phyloP scores from a whole-genome alignment of 2,329 filamentous ascomycete species.

The Aspergillus sp. region DNA sequence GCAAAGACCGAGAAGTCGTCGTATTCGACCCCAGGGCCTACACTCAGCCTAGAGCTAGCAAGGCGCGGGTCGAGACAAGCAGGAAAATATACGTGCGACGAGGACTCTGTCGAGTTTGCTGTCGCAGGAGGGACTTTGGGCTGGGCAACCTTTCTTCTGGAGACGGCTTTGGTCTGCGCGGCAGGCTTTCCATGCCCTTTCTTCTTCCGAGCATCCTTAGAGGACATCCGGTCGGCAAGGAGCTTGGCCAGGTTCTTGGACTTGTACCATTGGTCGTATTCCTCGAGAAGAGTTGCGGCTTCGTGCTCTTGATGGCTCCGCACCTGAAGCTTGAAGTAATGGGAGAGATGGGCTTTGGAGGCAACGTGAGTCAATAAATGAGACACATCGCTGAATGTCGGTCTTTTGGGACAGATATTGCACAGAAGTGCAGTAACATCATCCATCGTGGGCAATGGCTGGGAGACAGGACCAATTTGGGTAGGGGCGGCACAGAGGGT shows the following conservation, averaged over 20 bases:
- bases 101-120: neutral
- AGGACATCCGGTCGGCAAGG: slow-evolving; percentile 72
- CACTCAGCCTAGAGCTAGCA: slow-evolving; percentile 12
- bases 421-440: slow-evolving; percentile 67
- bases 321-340: slow-evolving; percentile 78
- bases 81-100: slow-evolving; percentile 9
- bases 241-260: slow-evolving; percentile 67
- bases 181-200: slow-evolving; percentile 19
- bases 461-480: slow-evolving; percentile 14
- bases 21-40: slow-evolving; percentile 3
- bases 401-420: slow-evolving; percentile 75
- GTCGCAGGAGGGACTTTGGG: slow-evolving; percentile 1
- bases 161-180: slow-evolving; percentile 3
- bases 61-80: slow-evolving; percentile 30
- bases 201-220: slow-evolving; percentile 68
- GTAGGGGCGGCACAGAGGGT: slow-evolving; percentile 13
- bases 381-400: slow-evolving; percentile 83
- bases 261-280: slow-evolving; percentile 77
- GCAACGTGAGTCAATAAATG: slow-evolving; percentile 89
- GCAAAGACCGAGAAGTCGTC: slow-evolving; percentile 2
- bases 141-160: slow-evolving; percentile 8
- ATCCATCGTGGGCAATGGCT: slow-evolving; percentile 32
- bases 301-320: slow-evolving; percentile 64
- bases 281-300: slow-evolving; percentile 61
- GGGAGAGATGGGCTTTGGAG: slow-evolving; percentile 86